Base-by-base conservation (phyloP, 2,329 filamentous ascomycete species). In the Penicillium sp. region DNA sequence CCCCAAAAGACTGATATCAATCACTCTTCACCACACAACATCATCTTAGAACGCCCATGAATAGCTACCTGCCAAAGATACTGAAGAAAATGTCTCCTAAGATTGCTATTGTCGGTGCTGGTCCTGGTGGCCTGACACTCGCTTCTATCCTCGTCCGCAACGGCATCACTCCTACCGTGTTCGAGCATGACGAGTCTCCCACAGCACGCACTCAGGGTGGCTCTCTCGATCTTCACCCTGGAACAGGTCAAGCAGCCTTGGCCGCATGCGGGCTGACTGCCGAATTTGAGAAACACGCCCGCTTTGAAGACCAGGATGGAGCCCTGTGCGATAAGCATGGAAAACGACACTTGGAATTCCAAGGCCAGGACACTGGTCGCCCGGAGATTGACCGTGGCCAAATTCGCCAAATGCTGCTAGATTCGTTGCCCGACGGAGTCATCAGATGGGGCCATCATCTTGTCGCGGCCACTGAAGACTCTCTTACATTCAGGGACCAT, bases 181-280 rank as follows among this genome's bases (percentile, higher is more conserved):
- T 65, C 50, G 73, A 76, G 65, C 52, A 65, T 57, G 53, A 71
- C 63, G 62, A 64, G 28, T 67, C 63, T 7, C 47, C 58, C 7
- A 43, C 61, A 40, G 52, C 56, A n/a, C 63, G 65, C 23, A 38
- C 33, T 9, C 65, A 67, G 47, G 66, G 65, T 11, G 66, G 67
- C 9, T 61, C 59, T 21, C 62, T 70, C 11, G 67, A 70, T 55
- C 55, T 70, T 30, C 66, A 68, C 40, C 58, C 63, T 7, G 56
- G 60, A 14, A 65, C 62, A 2, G 66, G 66, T 6, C 60, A 66
- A n/a, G 50, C 56, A 16, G 67, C 64, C 2, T 21, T 69, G 24
- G 56, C 58, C 42, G 62, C 63, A 52, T 65, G 63, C 28, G 66
- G 58, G 1, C 42, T 69, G 1, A 64, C 55, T 33, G 61, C 66